Evolutionary conservation across 2,329 filamentous ascomycete species (phyloP).

Genomic region (Xenoacremonium recifei): DNA sequence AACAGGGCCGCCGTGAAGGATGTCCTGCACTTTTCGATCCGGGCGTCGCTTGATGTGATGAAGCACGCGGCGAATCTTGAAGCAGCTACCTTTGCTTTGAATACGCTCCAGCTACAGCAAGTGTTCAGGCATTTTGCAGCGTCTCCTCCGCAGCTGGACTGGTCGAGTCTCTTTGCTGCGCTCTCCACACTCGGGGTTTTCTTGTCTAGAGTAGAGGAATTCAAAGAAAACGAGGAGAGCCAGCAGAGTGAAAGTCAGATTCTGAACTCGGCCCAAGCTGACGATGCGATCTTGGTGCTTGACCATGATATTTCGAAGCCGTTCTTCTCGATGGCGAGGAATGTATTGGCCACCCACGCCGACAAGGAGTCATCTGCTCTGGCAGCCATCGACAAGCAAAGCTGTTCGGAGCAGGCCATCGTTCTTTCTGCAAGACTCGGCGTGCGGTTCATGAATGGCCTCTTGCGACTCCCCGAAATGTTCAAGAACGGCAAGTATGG

Average conservation of each 20-base stretch:
- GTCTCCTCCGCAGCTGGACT: constrained; percentile 43
- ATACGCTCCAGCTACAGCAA: constrained; percentile 48
- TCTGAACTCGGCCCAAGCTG: constrained; percentile 38
- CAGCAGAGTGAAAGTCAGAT: constrained; percentile 38
- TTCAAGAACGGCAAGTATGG: constrained; percentile 48
- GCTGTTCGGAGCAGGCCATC: constrained; percentile 45
- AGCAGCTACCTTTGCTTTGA: constrained; percentile 49
- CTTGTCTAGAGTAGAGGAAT: constrained; percentile 43
- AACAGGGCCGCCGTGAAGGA: constrained; percentile 56
- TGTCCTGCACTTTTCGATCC: constrained; percentile 47
- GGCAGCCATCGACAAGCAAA: constrained; percentile 19
- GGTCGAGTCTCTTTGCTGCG: constrained; percentile 43
- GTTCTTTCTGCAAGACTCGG: constrained; percentile 46
- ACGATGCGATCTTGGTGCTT: constrained; percentile 47
- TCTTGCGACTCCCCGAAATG: constrained; percentile 43
- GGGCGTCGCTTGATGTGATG: constrained; percentile 52
- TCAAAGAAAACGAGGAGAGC: constrained; percentile 35
- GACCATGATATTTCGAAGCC: constrained; percentile 46
- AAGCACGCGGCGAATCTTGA: constrained; percentile 43
- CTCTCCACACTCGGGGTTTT: constrained; percentile 49
- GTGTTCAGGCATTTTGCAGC: constrained; percentile 49
- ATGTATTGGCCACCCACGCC: constrained; percentile 28
- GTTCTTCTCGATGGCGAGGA: constrained; percentile 48
- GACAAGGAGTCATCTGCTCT: constrained; percentile 12
- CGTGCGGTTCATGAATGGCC: constrained; percentile 43